Base-by-base conservation (phyloP, 345 rosid species). In the Camelina laxa region DNA sequence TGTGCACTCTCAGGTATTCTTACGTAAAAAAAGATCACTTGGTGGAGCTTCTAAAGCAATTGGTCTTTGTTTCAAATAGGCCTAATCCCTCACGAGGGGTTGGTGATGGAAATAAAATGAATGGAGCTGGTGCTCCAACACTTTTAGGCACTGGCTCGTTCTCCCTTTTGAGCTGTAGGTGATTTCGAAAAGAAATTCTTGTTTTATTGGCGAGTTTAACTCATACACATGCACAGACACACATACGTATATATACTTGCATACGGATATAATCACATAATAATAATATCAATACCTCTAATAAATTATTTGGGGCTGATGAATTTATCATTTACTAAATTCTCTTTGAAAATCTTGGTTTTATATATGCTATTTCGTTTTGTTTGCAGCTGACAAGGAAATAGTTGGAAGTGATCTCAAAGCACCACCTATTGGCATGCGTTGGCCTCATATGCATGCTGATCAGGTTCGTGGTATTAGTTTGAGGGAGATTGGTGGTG, bases 401-500 rank as follows among this genome's bases (percentile, higher is more conserved):
- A 53, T 44, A 50, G 60, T 33, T 44, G 75, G 70, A 67, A 84
- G 80, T 67, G 84, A 82, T 70, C 74, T 35, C 38, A 85, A 78
- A 68, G 71, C n/a, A 59, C 87, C 90, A 19, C 90, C 96, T 80
- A 60, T 76, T 73, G 68, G 85, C 81, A 80, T 96, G 91, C 92
- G 92, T 60, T 96, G 99, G 99, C 99, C 99, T 82, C 99, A 96
- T 79, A 85, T 76, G 77, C 91, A 69, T 59, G 92, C 91, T 60
- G 96, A 92, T 85, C 99, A 92, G 81, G 93, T 91, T 75, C 93
- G 82, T 75, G 99, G 93, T 75, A 72, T 96, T 62, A 78, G 85
- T 74, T 86, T 96, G 82, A 88, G 99, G 76, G 99, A 96, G 86
- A 87, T 92, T 65, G 98, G 99, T 58, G 99, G 99, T 85, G 99